phyloP scores from a whole-genome alignment of 1,139 yeast genomes.

The Saccharomyces pastorianus region DNA sequence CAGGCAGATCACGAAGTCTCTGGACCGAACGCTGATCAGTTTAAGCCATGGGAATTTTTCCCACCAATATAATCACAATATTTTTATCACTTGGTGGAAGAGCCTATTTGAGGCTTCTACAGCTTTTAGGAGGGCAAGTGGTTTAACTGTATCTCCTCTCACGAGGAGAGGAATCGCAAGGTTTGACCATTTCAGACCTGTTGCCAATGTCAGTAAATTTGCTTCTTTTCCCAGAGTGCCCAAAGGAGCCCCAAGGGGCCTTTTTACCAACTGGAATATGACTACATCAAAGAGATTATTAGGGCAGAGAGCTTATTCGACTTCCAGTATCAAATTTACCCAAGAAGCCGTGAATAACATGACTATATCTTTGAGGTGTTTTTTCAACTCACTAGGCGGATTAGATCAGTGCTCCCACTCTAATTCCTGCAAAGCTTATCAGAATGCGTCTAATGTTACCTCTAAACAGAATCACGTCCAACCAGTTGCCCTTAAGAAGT shows the following conservation, averaged over 20 bases:
- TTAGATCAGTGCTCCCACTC: conserved; percentile 4
- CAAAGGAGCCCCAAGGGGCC: conserved; percentile 15
- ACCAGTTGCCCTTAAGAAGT: conserved; percentile 1
- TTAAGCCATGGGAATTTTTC: conserved; percentile 5
- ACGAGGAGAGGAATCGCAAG: background rate
- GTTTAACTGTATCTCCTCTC: background rate
- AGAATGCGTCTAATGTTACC: background rate
- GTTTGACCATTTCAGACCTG: conserved; percentile 1
- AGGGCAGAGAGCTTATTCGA: conserved; percentile 11
- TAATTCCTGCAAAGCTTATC: background rate
- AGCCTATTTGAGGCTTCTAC: background rate
- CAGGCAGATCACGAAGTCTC: background rate
- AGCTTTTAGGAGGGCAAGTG: background rate
- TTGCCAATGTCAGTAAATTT: conserved; percentile 2
- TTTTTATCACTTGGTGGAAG: background rate
- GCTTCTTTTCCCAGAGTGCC: conserved; percentile 9
- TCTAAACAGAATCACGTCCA: background rate
- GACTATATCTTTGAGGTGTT: conserved; percentile 33
- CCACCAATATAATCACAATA: background rate
- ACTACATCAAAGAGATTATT: conserved; percentile 7
- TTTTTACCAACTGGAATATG: conserved; percentile 18
- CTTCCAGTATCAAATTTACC: conserved; percentile 20
- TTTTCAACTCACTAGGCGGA: conserved; percentile 29
- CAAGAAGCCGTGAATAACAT: conserved; percentile 37
- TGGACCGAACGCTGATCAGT: background rate